Percentiles rank a stretch among this genome's conserved stretches.
phyloP scores from a whole-genome alignment of 371 early-diverging fungal species.

The Actinomortierella wolfii region DNA sequence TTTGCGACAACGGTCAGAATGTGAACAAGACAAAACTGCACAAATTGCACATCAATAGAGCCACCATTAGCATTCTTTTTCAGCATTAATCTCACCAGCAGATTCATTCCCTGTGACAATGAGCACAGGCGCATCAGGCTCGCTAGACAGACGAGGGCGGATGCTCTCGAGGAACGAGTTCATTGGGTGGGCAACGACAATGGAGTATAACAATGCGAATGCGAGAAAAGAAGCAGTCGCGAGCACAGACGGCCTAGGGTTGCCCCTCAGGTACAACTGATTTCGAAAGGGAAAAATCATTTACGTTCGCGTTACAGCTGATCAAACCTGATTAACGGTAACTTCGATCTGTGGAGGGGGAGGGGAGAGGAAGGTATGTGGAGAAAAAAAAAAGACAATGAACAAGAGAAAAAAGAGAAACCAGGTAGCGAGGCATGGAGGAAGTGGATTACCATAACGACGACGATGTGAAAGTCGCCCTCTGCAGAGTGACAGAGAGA shows the following conservation, averaged over 20 bases:
- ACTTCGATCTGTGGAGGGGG: neutral
- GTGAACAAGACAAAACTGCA: neutral
- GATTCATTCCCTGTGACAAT: constrained; percentile 77
- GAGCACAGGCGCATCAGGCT: constrained; percentile 25
- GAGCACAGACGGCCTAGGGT: neutral
- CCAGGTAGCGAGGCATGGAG: neutral
- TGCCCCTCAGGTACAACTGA: neutral
- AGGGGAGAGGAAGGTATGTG: neutral
- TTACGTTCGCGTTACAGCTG: neutral
- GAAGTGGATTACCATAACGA: too few species aligned
- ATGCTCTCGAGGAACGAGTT: constrained; percentile 22
- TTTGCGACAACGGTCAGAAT: neutral
- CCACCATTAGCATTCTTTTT: too few species aligned
- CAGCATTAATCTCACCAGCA: too few species aligned
- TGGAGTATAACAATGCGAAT: neutral
- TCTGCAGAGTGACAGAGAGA: too few species aligned
- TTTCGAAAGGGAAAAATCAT: too few species aligned
- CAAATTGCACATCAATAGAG: too few species aligned
- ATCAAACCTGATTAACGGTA: neutral
- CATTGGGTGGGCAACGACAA: constrained; percentile 7
- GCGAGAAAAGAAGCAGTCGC: neutral
- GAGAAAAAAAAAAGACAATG: neutral
- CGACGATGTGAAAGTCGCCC: too few species aligned
- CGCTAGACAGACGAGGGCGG: constrained; percentile 18
- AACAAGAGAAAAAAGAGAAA: neutral